These are phyloP conservation scores for Pleoardoris graminearum DNA, from an alignment of 2,329 filamentous ascomycete genomes.

Conservation along the genomic window DNA sequence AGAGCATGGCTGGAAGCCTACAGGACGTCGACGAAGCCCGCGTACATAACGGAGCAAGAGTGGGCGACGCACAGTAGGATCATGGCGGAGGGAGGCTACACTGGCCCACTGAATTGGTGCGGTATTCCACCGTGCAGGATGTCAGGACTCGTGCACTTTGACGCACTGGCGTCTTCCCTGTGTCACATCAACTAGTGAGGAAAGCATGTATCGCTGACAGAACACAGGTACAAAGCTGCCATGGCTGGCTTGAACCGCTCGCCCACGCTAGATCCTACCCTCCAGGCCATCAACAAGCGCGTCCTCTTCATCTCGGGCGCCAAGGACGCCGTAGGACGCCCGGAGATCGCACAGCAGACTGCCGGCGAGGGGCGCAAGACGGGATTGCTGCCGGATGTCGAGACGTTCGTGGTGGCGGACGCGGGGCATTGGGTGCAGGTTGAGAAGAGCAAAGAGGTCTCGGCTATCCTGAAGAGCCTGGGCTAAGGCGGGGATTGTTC, in stretches of 20 bases:
- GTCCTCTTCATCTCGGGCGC: background rate
- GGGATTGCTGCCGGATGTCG: background rate
- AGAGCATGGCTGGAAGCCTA: slow-evolving; percentile 6
- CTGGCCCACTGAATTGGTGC: slow-evolving; percentile 7
- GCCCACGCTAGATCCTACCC: background rate
- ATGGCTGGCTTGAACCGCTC: background rate
- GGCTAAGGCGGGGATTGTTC: too few species aligned
- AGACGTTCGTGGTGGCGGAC: background rate
- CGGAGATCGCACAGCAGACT: background rate
- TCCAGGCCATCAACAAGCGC: background rate
- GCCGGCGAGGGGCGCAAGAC: background rate
- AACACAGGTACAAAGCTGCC: background rate
- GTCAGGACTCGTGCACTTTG: background rate
- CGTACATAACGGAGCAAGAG: slow-evolving; percentile 8
- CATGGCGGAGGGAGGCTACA: slow-evolving; percentile 1
- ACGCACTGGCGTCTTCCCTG: too few species aligned
- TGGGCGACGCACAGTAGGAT: slow-evolving; percentile 3
- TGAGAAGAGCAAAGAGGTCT: background rate
- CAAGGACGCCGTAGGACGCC: background rate
- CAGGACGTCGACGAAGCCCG: background rate
- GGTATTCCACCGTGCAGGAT: too few species aligned
- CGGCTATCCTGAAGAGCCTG: background rate
- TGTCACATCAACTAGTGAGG: background rate
- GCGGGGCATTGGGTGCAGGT: background rate
- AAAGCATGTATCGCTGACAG: background rate